Evolutionary conservation across 1,139 yeast genomes (phyloP), one percentile per base, ranked within the genome.

Genomic region (Sugiyamaella japonica): DNA sequence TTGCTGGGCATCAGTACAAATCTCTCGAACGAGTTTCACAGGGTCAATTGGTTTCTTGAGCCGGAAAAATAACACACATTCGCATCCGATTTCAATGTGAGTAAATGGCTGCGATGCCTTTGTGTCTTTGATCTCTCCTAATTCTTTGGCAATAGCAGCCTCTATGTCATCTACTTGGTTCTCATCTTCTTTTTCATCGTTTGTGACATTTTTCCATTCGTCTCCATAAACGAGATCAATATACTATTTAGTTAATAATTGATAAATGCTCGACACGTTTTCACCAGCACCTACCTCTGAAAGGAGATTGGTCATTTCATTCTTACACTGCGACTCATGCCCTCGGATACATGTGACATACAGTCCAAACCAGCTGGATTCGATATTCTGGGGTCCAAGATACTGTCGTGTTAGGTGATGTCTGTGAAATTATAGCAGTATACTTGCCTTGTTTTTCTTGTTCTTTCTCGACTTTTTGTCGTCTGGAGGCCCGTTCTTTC

Each of bases 301-400:
- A 23, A 91, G 79, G 37, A 90, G 71, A 54, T 78, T 73, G 63
- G 82, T 77, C 63, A 91, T 73, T 69, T 91, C 98, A 57, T 82
- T 81, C 17, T 85, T 80, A 63, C 96, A 87, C 55, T 80, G 82
- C 56, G 79, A 77, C 70, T 91, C 97, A 61, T 85, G 82, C 44
- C 88, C 86, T 63, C 96, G 77, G 50, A 82, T 79, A 70, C 97
- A 89, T 0, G 97, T 88, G 20, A 90, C 96, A 71, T 85, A 93
- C 1, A 89, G 76, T 1, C 98, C 97, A 45, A 85, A 74, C 59
- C 95, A 86, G 50, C 84, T 84, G 0, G 97, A 96, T 64, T 89
- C 97, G 20, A 73, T 61, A 39, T 62, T 63, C 47, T 60, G 63
- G n/a, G 53, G 52, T 29, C 55, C 52, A n/a, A 50, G 52, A 39